Conservation (phyloP, 2,329 filamentous ascomycete species). For the Paecilomyces niveus region DNA sequence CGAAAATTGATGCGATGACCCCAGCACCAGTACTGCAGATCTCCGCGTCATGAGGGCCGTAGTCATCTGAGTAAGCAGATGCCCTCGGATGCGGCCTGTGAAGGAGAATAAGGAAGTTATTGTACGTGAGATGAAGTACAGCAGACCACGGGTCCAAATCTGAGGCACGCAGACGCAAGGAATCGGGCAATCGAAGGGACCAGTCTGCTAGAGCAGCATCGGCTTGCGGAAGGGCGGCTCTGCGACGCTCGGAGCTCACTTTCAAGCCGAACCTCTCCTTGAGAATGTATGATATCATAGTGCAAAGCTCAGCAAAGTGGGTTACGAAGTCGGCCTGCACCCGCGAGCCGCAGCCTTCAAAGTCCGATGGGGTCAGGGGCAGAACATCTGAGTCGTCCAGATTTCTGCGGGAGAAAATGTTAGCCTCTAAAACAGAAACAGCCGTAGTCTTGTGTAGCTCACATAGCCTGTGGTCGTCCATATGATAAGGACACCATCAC, state of each 20-base stretch:
- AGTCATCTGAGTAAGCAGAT: constrained; percentile 37
- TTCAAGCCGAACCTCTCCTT: constrained; percentile 35
- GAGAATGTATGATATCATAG: constrained; percentile 42
- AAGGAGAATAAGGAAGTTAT: constrained; percentile 40
- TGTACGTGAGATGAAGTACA: constrained; percentile 39
- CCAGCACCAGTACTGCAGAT: constrained; percentile 40
- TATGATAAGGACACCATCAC: constrained; percentile 40
- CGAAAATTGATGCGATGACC: constrained; percentile 39
- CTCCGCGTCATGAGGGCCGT: constrained; percentile 39
- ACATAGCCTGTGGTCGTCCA: constrained; percentile 47
- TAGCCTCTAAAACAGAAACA: neutral
- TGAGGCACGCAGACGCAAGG: constrained; percentile 31
- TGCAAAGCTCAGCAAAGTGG: constrained; percentile 44
- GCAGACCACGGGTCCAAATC: constrained; percentile 39
- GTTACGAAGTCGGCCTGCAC: constrained; percentile 42
- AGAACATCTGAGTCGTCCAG: constrained; percentile 47
- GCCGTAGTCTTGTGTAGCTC: constrained; percentile 8
- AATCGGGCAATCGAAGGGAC: constrained; percentile 36
- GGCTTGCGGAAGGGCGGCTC: constrained; percentile 34
- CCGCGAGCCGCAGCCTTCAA: constrained; percentile 39
- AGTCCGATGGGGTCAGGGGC: constrained; percentile 38
- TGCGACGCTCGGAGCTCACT: constrained; percentile 32
- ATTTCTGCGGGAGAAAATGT: constrained; percentile 22
- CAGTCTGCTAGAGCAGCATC: constrained; percentile 36
- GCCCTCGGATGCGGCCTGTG: constrained; percentile 39